A percentile compares a stretch with the other conserved stretches of the same genome.
These are phyloP conservation scores for Lantana camara DNA, from an alignment of 257 asterid genomes.

Conservation along the genomic window DNA sequence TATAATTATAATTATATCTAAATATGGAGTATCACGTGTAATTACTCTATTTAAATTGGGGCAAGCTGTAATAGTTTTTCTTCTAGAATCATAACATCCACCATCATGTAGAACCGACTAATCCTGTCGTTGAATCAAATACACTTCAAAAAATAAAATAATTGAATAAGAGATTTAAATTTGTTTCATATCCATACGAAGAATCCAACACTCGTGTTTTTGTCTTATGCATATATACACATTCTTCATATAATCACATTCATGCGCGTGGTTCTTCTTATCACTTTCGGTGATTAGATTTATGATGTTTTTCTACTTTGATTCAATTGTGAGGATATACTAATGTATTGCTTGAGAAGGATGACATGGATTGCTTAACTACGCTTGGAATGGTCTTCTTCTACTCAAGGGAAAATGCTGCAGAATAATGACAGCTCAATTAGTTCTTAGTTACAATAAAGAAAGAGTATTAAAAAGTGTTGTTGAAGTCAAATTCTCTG, in stretches of 20 bases:
- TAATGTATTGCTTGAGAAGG: slow-evolving; percentile 20
- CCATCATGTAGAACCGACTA: no score
- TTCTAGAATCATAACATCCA: no score
- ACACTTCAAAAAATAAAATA: no score
- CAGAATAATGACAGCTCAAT: slow-evolving; percentile 47
- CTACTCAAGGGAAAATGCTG: neutral
- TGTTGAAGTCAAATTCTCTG: slow-evolving; percentile 48
- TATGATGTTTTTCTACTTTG: neutral
- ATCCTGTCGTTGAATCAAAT: no score
- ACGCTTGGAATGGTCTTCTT: slow-evolving; percentile 5
- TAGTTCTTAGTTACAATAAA: slow-evolving; percentile 15
- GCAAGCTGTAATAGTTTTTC: no score
- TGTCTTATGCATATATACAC: neutral
- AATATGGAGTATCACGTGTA: no score
- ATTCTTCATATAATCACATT: neutral
- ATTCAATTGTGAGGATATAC: neutral
- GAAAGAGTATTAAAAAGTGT: slow-evolving; percentile 17
- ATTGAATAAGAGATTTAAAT: no score
- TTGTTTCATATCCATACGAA: no score
- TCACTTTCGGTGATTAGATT: slow-evolving; percentile 17
- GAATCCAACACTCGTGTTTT: no score
- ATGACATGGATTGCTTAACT: slow-evolving; percentile 17
- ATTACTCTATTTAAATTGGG: no score
- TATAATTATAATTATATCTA: no score
- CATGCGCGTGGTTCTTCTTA: no score